Base-by-base conservation (phyloP, 805 yeast species). In the Peterozyma toletana region DNA sequence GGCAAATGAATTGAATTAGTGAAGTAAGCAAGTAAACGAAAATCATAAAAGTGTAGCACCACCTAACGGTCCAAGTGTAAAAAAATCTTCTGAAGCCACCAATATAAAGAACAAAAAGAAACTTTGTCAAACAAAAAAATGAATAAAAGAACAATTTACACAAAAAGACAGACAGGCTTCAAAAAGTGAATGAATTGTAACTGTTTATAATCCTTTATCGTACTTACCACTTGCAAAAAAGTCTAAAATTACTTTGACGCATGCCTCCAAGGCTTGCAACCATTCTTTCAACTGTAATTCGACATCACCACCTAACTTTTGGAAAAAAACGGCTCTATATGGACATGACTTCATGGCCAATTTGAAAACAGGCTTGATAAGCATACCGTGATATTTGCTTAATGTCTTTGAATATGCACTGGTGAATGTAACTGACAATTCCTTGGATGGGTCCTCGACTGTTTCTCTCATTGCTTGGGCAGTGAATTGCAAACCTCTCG, bases 311-410 rank as follows among this genome's bases (percentile, higher is more conserved):
- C 96, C 96, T 54, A 88, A 75, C 68, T 87, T 88, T 47, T 63
- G 81, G 57, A 86, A 88, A 59, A 88, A 86, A 58, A 80, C 95
- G 60, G 77, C 79, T 69, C 96, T 78, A 66, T 86, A 89, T 11
- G 96, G 96, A 64, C 95, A 86, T 2, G 96, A 95, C 64, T 85
- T 86, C 96, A 88, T 89, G 40, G 96, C 96, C 60, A 89, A 73
- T 67, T 86, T 86, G 77, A 88, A 88, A 42, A 89, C 79, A 27
- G 96, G 96, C 58, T 83, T 84, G 49, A 88, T 73, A 56, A 88
- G 69, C 75, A 88, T 77, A 43, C 83, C 80, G 67, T 88, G 96
- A 66, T 79, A 82, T 63, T 88, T 80, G 47, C 83, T 74, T 59
- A 88, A 74, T 5, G 96, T 88, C 66, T 83, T 84, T 49, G 72